Evolutionary conservation across 805 yeast genomes (phyloP).

Genomic region (Suhomyces xylopsoci): DNA sequence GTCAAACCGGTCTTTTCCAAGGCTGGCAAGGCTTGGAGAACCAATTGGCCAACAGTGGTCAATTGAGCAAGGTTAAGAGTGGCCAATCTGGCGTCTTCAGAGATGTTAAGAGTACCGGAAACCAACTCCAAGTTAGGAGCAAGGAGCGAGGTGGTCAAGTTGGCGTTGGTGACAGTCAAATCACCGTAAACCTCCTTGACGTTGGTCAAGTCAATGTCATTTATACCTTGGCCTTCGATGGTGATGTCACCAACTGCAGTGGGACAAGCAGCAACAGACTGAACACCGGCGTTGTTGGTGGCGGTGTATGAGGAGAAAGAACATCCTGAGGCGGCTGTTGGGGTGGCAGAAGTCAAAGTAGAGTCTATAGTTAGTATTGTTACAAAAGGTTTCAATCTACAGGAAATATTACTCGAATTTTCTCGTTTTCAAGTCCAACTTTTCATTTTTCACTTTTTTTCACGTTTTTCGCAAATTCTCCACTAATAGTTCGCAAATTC

Average conservation of each 20-base stretch:
- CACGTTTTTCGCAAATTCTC: background rate
- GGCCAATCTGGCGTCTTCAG: slow-evolving; percentile 61
- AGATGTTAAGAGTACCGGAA: slow-evolving; percentile 64
- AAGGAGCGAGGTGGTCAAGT: slow-evolving; percentile 57
- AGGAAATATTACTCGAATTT: no score
- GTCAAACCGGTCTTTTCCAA: slow-evolving; percentile 65
- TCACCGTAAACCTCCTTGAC: slow-evolving; percentile 77
- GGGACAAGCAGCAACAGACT: slow-evolving; percentile 65
- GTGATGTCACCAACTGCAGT: slow-evolving; percentile 77
- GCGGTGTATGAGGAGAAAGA: slow-evolving; percentile 66
- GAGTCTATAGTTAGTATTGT: slow-evolving; percentile 29
- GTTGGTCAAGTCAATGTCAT: slow-evolving; percentile 66
- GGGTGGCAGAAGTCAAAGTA: slow-evolving; percentile 49
- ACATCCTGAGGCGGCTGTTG: slow-evolving; percentile 63
- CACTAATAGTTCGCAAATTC: no score
- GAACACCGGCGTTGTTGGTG: slow-evolving; percentile 77
- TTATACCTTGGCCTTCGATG: slow-evolving; percentile 59
- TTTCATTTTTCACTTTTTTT: background rate
- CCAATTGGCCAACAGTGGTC: slow-evolving; percentile 76
- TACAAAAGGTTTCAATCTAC: background rate
- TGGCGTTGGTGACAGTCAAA: slow-evolving; percentile 63
- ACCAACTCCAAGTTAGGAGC: slow-evolving; percentile 80
- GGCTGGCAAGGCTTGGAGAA: slow-evolving; percentile 84
- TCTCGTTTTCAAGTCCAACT: background rate
- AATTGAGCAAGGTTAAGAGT: slow-evolving; percentile 74